Base-by-base conservation (phyloP, 176 grass and related monocot species). In the Carex kokanica region DNA sequence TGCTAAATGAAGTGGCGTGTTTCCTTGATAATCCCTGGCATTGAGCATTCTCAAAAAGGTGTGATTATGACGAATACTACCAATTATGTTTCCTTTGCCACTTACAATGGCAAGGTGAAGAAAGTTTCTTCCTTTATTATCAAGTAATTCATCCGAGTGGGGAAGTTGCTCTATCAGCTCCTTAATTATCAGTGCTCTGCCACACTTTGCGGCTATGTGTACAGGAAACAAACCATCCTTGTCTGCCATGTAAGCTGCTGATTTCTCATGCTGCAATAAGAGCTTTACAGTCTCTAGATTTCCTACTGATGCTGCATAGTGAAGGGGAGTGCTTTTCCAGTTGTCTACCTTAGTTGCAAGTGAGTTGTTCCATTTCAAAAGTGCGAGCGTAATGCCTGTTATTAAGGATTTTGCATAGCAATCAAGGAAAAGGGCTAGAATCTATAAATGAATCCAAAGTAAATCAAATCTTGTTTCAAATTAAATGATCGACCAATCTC, bases 1-100 rank as follows among this genome's bases (percentile, higher is more conserved):
- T 17, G 93, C 93, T 81, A 92, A 82, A 87, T 95, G 93, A n/a
- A 95, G 87, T 57, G 86, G 86, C 82, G 93, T 95, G 64, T 95
- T 95, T 4, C 93, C 93, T 86, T 87, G 61, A 77, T 85, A 83
- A 83, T 95, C 93, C 88, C 89, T 90, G 81, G 21, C 71, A 90
- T 94, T 94, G 5, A 85, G 17, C 90, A 92, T 81, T 75, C 90
- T 92, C 58, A 45, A 84, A 56, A 92, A 87, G 34, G 87, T 90
- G 24, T 6, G 15, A 8, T 82, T 85, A 75, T 73, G 27, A 67
- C 36, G 64, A 41, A 94, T 88, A 78, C 53, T 32, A 80, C 75
- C 64, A 77, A 94, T 78, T 72, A 90, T 83, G 77, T 86, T 86
- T 82, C 74, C 80, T 79, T 86, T 86, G 25, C 82, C 88, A 65